Evolutionary conservation across 2,329 filamentous ascomycete species (phyloP), one percentile per base, ranked within the genome.

Genomic region (Hymenoscyphus fraxineus): DNA sequence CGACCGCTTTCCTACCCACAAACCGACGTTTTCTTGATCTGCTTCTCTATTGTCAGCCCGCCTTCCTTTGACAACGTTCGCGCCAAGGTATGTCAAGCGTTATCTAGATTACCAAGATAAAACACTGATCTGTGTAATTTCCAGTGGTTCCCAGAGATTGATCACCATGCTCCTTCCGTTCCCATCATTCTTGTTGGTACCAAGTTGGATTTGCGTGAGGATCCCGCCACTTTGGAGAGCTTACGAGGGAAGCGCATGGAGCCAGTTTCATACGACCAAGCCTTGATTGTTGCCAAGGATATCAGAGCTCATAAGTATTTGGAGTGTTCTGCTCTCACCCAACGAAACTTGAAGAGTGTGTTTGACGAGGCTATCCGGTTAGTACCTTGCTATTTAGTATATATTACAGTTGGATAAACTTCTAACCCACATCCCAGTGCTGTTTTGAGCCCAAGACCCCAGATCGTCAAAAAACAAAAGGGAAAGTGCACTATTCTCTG

Each of bases 31-130:
- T 98, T 98, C 80, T 83, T 98, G 71, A 97, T 98, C 77, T 98
- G 94, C 81, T 98, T 98, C 81, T 97, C 93, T 70, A 96, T 98
- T 76, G 93, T 97, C 80, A 96, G 91, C 87, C 94, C 94, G 59
- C 92, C 95, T 27, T 97, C 94, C 39, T 98, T 97, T 76, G 95
- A 98, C 80, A 99, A 99, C 87, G 94, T 99, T 77, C 95, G 93
- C 81, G 93, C 93, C 67, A 99, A 98, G 89, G 93, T 97, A 82
- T 71, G 83, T 75, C 41, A 19, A 66, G 62, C 32, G 10, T 32
- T n/a, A 3, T 39, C 27, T 19, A 12, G 6, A 35, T 12, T n/a
- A 16, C 2, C 12, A 22, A 16, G 16, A n/a, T 3, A 32, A n/a
- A 58, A 22, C 15, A 41, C 58, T 19, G 55, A 39, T 64, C 66